Base-by-base conservation (phyloP, 2,329 filamentous ascomycete species). In the Cladophialophora psammophila region DNA sequence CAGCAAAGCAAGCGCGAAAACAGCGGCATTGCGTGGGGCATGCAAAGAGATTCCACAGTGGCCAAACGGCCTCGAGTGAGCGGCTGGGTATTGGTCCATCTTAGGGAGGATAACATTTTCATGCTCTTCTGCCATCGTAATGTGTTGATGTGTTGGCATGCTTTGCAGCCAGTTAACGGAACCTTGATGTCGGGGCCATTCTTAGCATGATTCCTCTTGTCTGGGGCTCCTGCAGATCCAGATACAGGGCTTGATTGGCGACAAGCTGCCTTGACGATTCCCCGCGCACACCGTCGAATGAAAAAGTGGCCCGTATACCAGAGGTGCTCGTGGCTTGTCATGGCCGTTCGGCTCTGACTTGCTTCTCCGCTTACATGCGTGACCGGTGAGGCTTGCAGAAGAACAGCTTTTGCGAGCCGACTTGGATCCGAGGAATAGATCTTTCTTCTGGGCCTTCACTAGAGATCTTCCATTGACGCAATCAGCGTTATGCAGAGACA, bases 121-220 rank as follows among this genome's bases (percentile, higher is more conserved):
- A 56, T 56, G 52, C 64, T 63, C 62, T 69, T 69, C 56, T 68
- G 60, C 59, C 69, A 66, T 72, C 60, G 66, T 70, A 70, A 71
- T 69, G 67, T 72, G 48, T 65, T 73, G 72, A 70, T 73, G 72
- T 69, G 72, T 69, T 73, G 72, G 72, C 72, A 73, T 64, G 42
- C 64, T 53, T 68, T 72, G 65, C 64, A 65, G 65, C 72, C 72
- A 73, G 70, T 72, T 55, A 68, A 66, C 65, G 64, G 65, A 60
- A 63, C 55, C 58, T 65, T 66, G 70, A 69, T 61, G 60, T 72
- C 69, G 64, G 66, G 67, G 45, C 65, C 68, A 40, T 65, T 64
- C 66, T 68, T 68, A 68, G 66, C 60, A 68, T 62, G 60, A 32
- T 64, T 60, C 55, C 66, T 65, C 42, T 66, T 55, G 61, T 55